These are phyloP conservation scores for Fonsecaea nubica DNA, from an alignment of 2,329 filamentous ascomycete species.

Conservation along the genomic window DNA sequence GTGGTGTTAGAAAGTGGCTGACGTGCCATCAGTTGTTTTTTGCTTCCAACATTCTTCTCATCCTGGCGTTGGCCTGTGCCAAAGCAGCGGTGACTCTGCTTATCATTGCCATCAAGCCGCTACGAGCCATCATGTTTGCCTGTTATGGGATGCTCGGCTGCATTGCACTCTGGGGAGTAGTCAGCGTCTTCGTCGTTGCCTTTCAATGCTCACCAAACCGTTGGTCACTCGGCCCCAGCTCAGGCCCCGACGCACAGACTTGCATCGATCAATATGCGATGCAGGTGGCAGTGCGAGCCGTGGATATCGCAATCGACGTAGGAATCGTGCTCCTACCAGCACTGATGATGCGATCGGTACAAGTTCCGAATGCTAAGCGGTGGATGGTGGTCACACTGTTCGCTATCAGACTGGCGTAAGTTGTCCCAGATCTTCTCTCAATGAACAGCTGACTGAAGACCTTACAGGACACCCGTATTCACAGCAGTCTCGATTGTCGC, in stretches of 20 bases:
- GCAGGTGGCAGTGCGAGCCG: constrained; percentile 33
- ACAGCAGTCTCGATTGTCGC: constrained; percentile 32
- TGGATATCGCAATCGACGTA: constrained; percentile 40
- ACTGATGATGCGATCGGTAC: constrained; percentile 39
- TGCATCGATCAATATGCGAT: constrained; percentile 40
- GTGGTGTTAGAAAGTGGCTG: constrained; percentile 7
- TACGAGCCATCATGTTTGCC: constrained; percentile 32
- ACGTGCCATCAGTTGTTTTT: constrained; percentile 36
- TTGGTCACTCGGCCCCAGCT: constrained; percentile 29
- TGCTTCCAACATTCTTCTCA: constrained; percentile 39
- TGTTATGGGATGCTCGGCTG: constrained; percentile 35
- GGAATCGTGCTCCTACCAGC: constrained; percentile 37
- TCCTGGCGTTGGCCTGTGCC: constrained; percentile 34
- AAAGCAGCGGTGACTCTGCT: constrained; percentile 40
- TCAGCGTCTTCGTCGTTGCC: constrained; percentile 34
- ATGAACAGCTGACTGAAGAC: neutral
- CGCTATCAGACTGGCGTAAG: constrained; percentile 39
- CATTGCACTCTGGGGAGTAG: constrained; percentile 35
- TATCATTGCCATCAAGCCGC: constrained; percentile 40
- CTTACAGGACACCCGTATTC: constrained; percentile 28
- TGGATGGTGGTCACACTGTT: constrained; percentile 39
- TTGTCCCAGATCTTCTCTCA: neutral
- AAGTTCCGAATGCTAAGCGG: constrained; percentile 32
- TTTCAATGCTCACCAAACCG: constrained; percentile 40
- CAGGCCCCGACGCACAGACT: constrained; percentile 26